Evolutionary conservation across 345 rosid species (phyloP), one percentile per base, ranked within the genome.

Genomic region (Linum trigynum): DNA sequence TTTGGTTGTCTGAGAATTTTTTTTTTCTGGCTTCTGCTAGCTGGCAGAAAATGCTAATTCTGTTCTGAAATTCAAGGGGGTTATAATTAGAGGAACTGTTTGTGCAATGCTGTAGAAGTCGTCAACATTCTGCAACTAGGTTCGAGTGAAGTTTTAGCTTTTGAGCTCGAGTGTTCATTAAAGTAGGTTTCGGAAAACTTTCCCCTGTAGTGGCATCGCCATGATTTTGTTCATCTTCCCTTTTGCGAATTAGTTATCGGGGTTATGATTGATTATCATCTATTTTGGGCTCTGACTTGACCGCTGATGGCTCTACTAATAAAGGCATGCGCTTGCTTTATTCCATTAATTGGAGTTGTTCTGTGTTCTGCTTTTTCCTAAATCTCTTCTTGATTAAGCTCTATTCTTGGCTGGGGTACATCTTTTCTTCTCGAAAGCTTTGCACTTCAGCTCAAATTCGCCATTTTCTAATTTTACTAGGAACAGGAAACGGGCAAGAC

Each of bases 401-500:
- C 14, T 14, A 12, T 14, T 14, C 53, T 48, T 6, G 15, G 53
- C 53, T 48, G 9, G 14, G 12, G 53, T 9, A 48, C 2, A 48
- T 15, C 3, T 48, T 48, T 48, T 15, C 12, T 10, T 48, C 53
- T 48, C 8, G 0, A 48, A 48, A 48, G 1, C 14, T 48, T 10
- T 10, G 14, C 53, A 35, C 8, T 16, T 57, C 1, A 23, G 32
- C 32, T 23, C 32, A 23, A 23, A 23, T 23, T 23, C 8, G 14
- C 3, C 59, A 57, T 57, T 32, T 57, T 32, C 32, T 57, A 7
- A 57, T 57, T 57, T n/a, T 57, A 17, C 61, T 17, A 57, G 38
- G 61, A 37, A 12, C 92, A 92, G 97, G 94, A 76, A 78, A 77
- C 77, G 67, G 75, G 78, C 82, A 59, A 67, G 71, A 69, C 76